Evolutionary conservation across 2,329 filamentous ascomycete genomes (phyloP).

Genomic region (Colletotrichum theobromicola): DNA sequence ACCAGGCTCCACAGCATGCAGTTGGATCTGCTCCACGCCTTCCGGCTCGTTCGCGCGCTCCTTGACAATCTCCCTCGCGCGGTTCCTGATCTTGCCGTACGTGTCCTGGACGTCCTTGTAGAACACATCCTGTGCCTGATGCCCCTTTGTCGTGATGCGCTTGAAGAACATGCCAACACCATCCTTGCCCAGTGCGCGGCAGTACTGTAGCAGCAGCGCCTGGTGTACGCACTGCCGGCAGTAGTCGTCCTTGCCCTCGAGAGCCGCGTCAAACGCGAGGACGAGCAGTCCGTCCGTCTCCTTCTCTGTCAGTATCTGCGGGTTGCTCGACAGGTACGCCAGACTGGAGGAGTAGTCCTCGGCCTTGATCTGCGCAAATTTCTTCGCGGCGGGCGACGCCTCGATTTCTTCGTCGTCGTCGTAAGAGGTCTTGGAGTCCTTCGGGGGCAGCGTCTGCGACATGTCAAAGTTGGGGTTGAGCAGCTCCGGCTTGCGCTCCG

Average conservation of each 20-base stretch:
- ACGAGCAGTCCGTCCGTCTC: constrained; percentile 92
- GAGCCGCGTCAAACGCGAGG: constrained; percentile 87
- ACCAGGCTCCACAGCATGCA: constrained; percentile 93
- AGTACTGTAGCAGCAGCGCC: constrained; percentile 91
- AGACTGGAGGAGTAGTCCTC: constrained; percentile 77
- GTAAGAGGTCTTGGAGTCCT: constrained; percentile 46
- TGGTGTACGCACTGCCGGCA: constrained; percentile 91
- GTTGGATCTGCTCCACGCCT: constrained; percentile 93
- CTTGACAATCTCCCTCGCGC: constrained; percentile 73
- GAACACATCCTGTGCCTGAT: constrained; percentile 91
- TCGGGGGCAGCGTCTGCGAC: constrained; percentile 25
- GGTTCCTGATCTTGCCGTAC: constrained; percentile 79
- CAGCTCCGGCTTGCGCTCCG: constrained; percentile 68
- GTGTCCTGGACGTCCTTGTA: constrained; percentile 91
- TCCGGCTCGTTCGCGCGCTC: constrained; percentile 56
- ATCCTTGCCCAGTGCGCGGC: constrained; percentile 84
- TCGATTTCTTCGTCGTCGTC: constrained; percentile 77
- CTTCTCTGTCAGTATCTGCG: constrained; percentile 78
- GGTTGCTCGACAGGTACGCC: constrained; percentile 80
- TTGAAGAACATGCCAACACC: constrained; percentile 95
- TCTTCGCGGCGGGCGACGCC: constrained; percentile 77
- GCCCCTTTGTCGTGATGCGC: constrained; percentile 85
- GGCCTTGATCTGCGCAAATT: constrained; percentile 80
- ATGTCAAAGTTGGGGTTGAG: constrained; percentile 69
- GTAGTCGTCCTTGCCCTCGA: constrained; percentile 77